Evolutionary conservation across 805 yeast genomes (phyloP).

Genomic region (Saccharomycopsis sp.): DNA sequence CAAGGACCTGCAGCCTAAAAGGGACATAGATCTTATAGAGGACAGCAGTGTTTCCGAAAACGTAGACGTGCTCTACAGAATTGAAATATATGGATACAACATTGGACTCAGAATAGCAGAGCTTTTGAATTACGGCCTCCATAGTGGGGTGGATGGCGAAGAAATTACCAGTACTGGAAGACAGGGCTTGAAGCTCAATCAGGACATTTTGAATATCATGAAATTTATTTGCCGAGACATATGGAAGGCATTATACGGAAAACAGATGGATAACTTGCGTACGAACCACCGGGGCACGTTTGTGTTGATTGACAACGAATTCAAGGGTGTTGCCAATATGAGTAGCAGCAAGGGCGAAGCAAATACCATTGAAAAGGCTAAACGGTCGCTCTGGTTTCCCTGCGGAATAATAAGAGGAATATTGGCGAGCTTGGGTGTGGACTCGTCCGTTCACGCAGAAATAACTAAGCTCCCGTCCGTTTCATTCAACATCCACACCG

Average conservation of each 20-base stretch:
- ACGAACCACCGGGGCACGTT: conserved; percentile 74
- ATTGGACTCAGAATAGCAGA: conserved; percentile 58
- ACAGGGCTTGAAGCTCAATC: conserved; percentile 39
- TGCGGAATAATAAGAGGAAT: conserved; percentile 73
- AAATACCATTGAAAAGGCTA: conserved; percentile 40
- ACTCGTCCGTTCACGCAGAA: conserved; percentile 60
- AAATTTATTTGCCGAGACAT: conserved; percentile 89
- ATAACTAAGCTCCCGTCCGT: conserved; percentile 56
- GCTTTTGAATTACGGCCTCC: conserved; percentile 25
- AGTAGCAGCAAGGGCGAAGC: conserved; percentile 37
- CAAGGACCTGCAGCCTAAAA: conserved; percentile 24
- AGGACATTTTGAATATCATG: conserved; percentile 74
- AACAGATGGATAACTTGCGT: conserved; percentile 85
- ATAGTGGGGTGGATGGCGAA: conserved; percentile 33
- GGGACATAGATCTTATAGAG: conserved; percentile 24
- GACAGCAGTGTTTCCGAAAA: conserved; percentile 31
- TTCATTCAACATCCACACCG: conserved; percentile 60
- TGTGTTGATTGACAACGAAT: conserved; percentile 65
- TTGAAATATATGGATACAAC: conserved; percentile 65
- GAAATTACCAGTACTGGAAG: conserved; percentile 33
- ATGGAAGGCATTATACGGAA: conserved; percentile 74
- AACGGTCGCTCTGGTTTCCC: conserved; percentile 59
- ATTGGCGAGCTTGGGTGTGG: conserved; percentile 60
- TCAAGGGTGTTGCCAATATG: conserved; percentile 48
- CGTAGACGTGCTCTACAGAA: conserved; percentile 49